Conservation (phyloP, 2,329 filamentous ascomycete genomes). For the Thelonectria olida region DNA sequence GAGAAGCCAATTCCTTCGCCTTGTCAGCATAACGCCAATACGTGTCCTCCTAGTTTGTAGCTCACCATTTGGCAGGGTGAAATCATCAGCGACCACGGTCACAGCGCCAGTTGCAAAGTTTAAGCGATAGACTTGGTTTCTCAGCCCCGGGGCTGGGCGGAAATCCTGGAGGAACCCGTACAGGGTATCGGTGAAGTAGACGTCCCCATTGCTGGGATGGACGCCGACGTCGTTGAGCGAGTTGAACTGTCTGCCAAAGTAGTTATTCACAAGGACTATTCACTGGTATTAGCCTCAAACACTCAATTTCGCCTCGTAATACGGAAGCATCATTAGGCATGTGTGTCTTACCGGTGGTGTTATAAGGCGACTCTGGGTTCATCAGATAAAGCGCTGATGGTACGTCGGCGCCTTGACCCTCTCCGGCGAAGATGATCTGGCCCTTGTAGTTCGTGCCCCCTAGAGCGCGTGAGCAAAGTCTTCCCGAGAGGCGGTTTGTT, state of each 20-base stretch:
- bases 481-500: neutral
- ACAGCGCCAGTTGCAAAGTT: constrained; percentile 60
- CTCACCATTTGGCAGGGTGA: constrained; percentile 62
- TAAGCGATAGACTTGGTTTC: constrained; percentile 67
- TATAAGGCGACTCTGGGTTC: constrained; percentile 54
- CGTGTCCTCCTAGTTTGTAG: rapidly evolving
- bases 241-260: constrained; percentile 67
- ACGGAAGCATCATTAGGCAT: no score
- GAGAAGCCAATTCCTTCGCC: constrained; percentile 62
- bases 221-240: constrained; percentile 67
- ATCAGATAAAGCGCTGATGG: constrained; percentile 38
- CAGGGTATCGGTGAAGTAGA: constrained; percentile 72
- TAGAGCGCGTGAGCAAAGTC: constrained; percentile 26
- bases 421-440: constrained; percentile 58
- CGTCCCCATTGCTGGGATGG: constrained; percentile 61
- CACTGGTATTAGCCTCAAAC: neutral
- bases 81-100: constrained; percentile 65
- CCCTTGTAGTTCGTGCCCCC: constrained; percentile 61
- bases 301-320: neutral
- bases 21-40: neutral
- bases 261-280: constrained; percentile 64
- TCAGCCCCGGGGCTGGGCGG: constrained; percentile 60
- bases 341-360: constrained; percentile 55
- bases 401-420: constrained; percentile 56
- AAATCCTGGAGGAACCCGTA: constrained; percentile 70